Evolutionary conservation across 306 rosid genomes (phyloP).

Genomic region (Quercus variabilis): DNA sequence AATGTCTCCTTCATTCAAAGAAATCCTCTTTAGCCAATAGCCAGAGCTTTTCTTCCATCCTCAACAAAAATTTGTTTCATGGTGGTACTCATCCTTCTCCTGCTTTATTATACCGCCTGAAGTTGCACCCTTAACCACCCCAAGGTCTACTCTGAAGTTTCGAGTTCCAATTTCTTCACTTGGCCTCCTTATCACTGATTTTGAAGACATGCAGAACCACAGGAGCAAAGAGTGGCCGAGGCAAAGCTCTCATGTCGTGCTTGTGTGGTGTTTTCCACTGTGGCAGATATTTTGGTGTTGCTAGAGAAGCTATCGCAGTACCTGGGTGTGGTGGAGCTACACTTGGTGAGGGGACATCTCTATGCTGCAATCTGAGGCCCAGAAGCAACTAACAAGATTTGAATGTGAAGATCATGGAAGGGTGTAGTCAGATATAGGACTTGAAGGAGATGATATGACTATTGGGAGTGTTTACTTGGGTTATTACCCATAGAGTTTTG

Average conservation of each 20-base stretch:
- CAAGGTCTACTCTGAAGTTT: constrained; percentile 40
- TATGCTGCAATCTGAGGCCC: constrained; percentile 76
- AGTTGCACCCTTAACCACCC: constrained; percentile 48
- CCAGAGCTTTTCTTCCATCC: constrained; percentile 88
- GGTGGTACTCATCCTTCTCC: constrained; percentile 74
- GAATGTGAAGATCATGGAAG: constrained; percentile 77
- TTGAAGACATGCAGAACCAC: constrained; percentile 76
- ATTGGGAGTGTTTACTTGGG: constrained; percentile 40
- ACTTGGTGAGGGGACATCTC: constrained; percentile 94
- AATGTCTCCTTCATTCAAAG: background rate
- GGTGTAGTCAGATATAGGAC: constrained; percentile 66
- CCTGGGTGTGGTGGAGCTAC: constrained; percentile 87
- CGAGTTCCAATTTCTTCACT: constrained; percentile 83
- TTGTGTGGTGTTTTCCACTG: constrained; percentile 42
- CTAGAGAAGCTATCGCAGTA: constrained; percentile 96
- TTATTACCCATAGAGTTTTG: too few species aligned
- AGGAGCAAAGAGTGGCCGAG: constrained; percentile 56
- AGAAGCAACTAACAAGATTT: constrained; percentile 85
- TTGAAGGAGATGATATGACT: constrained; percentile 81
- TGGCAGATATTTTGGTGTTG: constrained; percentile 56
- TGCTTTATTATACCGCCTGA: constrained; percentile 55
- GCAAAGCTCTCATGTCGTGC: constrained; percentile 87
- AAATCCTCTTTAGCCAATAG: constrained; percentile 52
- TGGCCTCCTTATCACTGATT: constrained; percentile 54
- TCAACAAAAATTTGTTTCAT: constrained; percentile 68